Evolutionary conservation across 116 monocot species (phyloP).

Genomic region (Papilionanthe hybrid): DNA sequence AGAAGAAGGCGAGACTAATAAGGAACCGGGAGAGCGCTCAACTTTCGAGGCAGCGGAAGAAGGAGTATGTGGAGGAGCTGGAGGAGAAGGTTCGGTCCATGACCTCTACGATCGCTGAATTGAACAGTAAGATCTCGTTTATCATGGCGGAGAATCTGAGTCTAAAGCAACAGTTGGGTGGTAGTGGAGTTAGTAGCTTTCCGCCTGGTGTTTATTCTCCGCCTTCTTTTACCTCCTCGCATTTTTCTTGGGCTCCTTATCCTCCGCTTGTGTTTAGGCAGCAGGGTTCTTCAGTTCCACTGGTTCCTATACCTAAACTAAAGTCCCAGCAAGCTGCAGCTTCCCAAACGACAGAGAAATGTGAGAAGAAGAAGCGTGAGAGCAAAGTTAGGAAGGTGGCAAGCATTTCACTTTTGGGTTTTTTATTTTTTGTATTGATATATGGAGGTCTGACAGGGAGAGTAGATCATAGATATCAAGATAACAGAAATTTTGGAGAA

Average conservation of each 20-base stretch:
- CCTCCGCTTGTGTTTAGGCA: conserved; percentile 41
- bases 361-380: conserved; percentile 52
- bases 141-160: conserved; percentile 75
- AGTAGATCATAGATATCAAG: conserved; percentile 21
- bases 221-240: conserved; percentile 30
- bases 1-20: conserved; percentile 68
- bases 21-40: conserved; percentile 27
- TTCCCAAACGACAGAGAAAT: conserved; percentile 42
- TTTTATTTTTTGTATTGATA: conserved; percentile 51
- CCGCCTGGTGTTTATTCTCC: conserved; percentile 8
- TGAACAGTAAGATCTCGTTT: conserved; percentile 72
- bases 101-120: conserved; percentile 69
- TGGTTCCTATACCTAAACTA: conserved; percentile 76
- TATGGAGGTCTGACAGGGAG: conserved; percentile 40
- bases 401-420: conserved; percentile 62
- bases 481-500: neutral
- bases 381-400: conserved; percentile 76
- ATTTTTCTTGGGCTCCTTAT: conserved; percentile 71
- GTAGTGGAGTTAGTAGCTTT: conserved; percentile 1
- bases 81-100: conserved; percentile 5
- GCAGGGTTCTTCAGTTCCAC: conserved; percentile 52
- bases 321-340: conserved; percentile 46
- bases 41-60: too few relatives aligned
- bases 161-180: conserved; percentile 54
- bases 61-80: too few relatives aligned